Percentiles rank a stretch among this genome's conserved stretches.
phyloP scores from a whole-genome alignment of 768 basidiomycete species.

The Xerocomus brunneocitrinus region DNA sequence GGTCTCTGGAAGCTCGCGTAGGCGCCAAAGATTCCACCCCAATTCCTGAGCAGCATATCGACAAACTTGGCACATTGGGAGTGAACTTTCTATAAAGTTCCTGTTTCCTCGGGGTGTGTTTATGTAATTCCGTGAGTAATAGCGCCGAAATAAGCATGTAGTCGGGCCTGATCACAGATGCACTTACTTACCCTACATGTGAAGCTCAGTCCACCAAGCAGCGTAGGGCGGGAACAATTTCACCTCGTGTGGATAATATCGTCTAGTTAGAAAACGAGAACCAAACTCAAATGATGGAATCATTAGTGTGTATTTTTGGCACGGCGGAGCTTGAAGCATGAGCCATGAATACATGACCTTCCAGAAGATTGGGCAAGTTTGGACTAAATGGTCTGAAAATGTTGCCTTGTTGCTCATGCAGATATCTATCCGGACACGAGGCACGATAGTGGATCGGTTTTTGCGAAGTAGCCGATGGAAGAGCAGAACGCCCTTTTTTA shows the following conservation, averaged over 20 bases:
- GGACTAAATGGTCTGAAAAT: neutral
- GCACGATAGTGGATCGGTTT: conserved; percentile 12
- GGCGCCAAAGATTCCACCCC: conserved; percentile 22
- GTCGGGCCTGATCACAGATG: neutral
- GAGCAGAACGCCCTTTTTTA: neutral
- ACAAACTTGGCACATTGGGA: conserved; percentile 13
- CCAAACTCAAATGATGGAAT: conserved; percentile 1
- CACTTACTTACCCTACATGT: conserved; percentile 19
- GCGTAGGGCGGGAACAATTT: conserved; percentile 1
- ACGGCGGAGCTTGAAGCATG: neutral
- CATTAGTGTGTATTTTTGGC: neutral
- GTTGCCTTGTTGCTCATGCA: neutral
- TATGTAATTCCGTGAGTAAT: conserved; percentile 5
- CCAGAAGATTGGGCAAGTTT: neutral
- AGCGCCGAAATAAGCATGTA: conserved; percentile 15
- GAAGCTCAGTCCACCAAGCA: conserved; percentile 5
- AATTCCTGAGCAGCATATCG: conserved; percentile 23
- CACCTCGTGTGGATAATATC: conserved; percentile 4
- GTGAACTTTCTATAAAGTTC: conserved; percentile 5
- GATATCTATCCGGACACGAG: conserved; percentile 8
- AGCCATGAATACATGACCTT: neutral
- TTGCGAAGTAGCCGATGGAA: neutral
- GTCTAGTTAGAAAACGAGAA: neutral
- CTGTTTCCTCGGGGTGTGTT: conserved; percentile 11
- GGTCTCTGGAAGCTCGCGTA: conserved; percentile 1